These are phyloP conservation scores for thale cress (Arabidopsis thaliana) DNA, from an alignment of 345 rosid species.

Conservation along the genomic window TAIR10.1 NC_003075.7:16220501-16221000, in stretches of 20 bases:
- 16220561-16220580: slow-evolving; percentile 8
- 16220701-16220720: background rate
- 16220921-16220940: slow-evolving; percentile 8
- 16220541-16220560: slow-evolving; percentile 5
- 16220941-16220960: slow-evolving; percentile 8
- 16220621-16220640: background rate
- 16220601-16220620: background rate
- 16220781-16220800: too few relatives aligned
- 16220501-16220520: slow-evolving; percentile 1
- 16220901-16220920: background rate
- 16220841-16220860: background rate
- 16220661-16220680: background rate
- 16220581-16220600: background rate
- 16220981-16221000: background rate
- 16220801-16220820: too few relatives aligned
- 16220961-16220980: background rate
- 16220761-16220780: background rate
- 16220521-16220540: background rate
- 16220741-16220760: background rate
- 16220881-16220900: slow-evolving; percentile 3
- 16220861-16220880: background rate
- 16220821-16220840: background rate
- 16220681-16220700: background rate
- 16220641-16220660: slow-evolving; percentile 19
- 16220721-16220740: too few relatives aligned